Percentiles rank a stretch among this genome's conserved stretches.
Conservation (phyloP, 2,329 filamentous ascomycete genomes). For the Pseudogymnoascus sp. region DNA sequence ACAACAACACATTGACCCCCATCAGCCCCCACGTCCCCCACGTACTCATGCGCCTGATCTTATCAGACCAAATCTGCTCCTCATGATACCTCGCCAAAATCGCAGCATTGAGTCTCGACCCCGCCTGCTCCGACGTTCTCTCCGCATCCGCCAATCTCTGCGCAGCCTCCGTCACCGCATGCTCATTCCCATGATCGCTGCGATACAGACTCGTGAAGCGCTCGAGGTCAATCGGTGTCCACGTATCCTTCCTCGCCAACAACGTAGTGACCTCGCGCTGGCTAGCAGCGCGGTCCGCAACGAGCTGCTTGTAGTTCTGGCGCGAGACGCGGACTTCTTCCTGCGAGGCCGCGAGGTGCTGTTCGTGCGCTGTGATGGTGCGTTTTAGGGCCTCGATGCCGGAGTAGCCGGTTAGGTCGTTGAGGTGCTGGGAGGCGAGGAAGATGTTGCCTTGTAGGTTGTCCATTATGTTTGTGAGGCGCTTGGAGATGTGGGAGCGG, state of each 20-base stretch:
- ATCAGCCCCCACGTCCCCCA: slow-evolving; percentile 98
- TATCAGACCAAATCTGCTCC: slow-evolving; percentile 98
- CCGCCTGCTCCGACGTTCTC: slow-evolving; percentile 67
- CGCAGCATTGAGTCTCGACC: slow-evolving; percentile 65
- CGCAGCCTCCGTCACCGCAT: slow-evolving; percentile 65
- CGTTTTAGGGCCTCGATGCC: slow-evolving; percentile 79
- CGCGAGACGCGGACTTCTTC: slow-evolving; percentile 62
- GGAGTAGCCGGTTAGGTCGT: slow-evolving; percentile 89
- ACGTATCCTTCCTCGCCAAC: slow-evolving; percentile 86
- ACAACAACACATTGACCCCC: slow-evolving; percentile 87
- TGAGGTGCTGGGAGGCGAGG: slow-evolving; percentile 77
- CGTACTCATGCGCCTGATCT: slow-evolving; percentile 82
- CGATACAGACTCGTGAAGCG: slow-evolving; percentile 90
- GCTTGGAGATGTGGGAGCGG: slow-evolving; percentile 35
- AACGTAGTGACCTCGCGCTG: slow-evolving; percentile 94
- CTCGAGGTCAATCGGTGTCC: slow-evolving; percentile 80
- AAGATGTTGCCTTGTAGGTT: slow-evolving; percentile 77
- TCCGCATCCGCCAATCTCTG: slow-evolving; percentile 68
- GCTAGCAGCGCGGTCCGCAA: slow-evolving; percentile 72
- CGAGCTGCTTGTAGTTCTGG: slow-evolving; percentile 70
- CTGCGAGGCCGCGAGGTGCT: slow-evolving; percentile 50
- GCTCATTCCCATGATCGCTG: slow-evolving; percentile 86
- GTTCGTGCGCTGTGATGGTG: slow-evolving; percentile 62
- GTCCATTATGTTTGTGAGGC: slow-evolving; percentile 72
- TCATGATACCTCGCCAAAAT: slow-evolving; percentile 94